Conservation (phyloP, 805 yeast species). For the Yarrowia phangngaensis region DNA sequence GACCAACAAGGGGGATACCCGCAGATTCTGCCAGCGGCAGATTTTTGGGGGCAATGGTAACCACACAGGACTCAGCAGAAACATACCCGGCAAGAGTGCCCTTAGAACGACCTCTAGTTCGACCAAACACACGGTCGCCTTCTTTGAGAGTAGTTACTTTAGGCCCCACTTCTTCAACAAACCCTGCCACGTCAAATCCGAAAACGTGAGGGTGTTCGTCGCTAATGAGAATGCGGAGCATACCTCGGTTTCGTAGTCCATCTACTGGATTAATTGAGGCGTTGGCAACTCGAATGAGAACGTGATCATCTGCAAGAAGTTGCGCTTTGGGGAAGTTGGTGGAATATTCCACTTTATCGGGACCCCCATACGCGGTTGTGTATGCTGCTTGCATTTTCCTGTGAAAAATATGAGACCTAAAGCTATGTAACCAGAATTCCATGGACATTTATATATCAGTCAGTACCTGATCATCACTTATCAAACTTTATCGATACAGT, state of each 20-base stretch:
- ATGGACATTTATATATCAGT: too few species aligned
- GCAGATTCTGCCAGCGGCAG: slow-evolving; percentile 31
- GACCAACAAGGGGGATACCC: slow-evolving; percentile 30
- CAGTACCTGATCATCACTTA: too few species aligned
- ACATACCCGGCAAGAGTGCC: slow-evolving; percentile 32
- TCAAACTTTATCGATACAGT: too few species aligned
- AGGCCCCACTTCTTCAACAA: slow-evolving; percentile 33
- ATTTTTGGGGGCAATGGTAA: slow-evolving; percentile 30
- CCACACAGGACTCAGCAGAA: slow-evolving; percentile 21
- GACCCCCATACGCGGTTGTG: slow-evolving; percentile 17
- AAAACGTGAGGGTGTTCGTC: slow-evolving; percentile 37
- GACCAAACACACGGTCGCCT: slow-evolving; percentile 32
- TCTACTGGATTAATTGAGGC: slow-evolving; percentile 35
- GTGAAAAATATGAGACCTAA: too few species aligned
- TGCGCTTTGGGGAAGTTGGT: not conserved
- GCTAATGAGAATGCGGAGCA: slow-evolving; percentile 19
- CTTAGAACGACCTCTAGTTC: slow-evolving; percentile 17
- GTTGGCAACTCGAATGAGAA: slow-evolving; percentile 32
- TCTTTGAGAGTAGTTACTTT: slow-evolving; percentile 29
- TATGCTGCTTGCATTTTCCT: slow-evolving; percentile 5
- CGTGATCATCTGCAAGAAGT: slow-evolving; percentile 9
- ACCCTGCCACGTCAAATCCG: slow-evolving; percentile 35
- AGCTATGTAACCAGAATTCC: too few species aligned
- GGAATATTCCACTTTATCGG: slow-evolving; percentile 18
- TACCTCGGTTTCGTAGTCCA: slow-evolving; percentile 29